Percentiles rank a stretch among this genome's conserved stretches.
These are phyloP conservation scores for Cryphonectria nitschkei DNA, from an alignment of 2,329 filamentous ascomycete species.

Conservation along the genomic window DNA sequence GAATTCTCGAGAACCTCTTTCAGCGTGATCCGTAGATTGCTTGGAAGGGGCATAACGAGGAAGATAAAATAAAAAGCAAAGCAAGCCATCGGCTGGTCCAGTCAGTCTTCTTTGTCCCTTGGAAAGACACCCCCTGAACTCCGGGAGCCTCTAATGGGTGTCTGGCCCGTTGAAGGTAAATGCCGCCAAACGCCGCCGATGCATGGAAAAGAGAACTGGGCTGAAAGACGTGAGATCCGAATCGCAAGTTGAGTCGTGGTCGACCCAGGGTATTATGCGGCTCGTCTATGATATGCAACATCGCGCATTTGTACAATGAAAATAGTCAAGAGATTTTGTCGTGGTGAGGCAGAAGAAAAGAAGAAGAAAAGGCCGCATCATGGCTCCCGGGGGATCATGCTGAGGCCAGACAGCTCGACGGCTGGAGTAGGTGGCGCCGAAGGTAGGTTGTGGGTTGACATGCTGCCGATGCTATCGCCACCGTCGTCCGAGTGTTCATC, in stretches of 20 bases:
- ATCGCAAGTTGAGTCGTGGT: slow-evolving; percentile 20
- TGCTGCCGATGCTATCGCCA: slow-evolving; percentile 46
- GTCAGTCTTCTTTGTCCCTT: neutral
- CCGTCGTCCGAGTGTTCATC: slow-evolving; percentile 49
- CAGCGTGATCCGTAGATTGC: neutral
- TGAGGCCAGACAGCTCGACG: slow-evolving; percentile 27
- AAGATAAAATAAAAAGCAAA: neutral
- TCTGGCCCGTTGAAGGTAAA: slow-evolving; percentile 22
- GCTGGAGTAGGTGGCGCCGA: slow-evolving; percentile 39
- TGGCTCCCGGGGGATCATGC: slow-evolving; percentile 12
- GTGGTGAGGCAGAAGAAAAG: neutral
- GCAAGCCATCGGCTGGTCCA: slow-evolving; percentile 7
- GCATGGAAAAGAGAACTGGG: slow-evolving; percentile 24
- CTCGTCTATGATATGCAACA: slow-evolving; percentile 25
- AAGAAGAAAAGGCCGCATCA: neutral
- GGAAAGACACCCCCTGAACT: slow-evolving; percentile 20
- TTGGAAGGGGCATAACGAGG: neutral
- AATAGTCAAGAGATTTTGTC: slow-evolving; percentile 15
- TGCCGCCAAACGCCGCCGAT: slow-evolving; percentile 33
- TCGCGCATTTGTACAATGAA: slow-evolving; percentile 25
- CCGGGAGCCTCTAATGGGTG: slow-evolving; percentile 23
- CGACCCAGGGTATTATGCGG: slow-evolving; percentile 18
- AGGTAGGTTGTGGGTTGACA: slow-evolving; percentile 49
- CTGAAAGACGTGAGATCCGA: slow-evolving; percentile 16
- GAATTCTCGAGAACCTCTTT: neutral